phyloP scores from a whole-genome alignment of 2,329 filamentous ascomycete genomes.

The Talaromyces atroroseus region DNA sequence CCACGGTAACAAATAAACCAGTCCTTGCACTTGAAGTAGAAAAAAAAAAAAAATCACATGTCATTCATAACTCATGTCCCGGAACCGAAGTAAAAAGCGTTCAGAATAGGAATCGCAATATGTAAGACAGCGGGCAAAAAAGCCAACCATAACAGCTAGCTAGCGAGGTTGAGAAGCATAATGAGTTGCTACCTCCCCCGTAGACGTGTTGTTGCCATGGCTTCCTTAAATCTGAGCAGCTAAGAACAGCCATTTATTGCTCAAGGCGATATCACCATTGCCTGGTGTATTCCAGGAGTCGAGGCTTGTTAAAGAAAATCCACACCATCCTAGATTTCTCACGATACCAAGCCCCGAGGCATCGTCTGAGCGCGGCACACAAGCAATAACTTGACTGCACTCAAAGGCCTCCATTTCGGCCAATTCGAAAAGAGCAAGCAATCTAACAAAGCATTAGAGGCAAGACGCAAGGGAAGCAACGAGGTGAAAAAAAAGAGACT shows the following conservation, averaged over 20 bases:
- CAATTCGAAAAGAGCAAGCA: slow-evolving; percentile 87
- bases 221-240: slow-evolving; percentile 70
- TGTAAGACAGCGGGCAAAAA: background rate
- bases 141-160: background rate
- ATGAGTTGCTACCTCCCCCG: background rate
- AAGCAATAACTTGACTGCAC: slow-evolving; percentile 73
- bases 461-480: background rate
- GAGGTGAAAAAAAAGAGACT: slow-evolving; percentile 37
- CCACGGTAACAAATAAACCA: background rate
- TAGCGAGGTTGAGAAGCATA: background rate
- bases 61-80: background rate
- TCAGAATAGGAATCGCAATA: background rate
- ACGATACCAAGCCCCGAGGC: slow-evolving; percentile 59
- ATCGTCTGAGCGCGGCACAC: slow-evolving; percentile 67
- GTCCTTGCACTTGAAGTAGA: background rate
- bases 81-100: background rate
- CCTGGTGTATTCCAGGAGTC: slow-evolving; percentile 61
- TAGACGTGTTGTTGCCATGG: background rate
- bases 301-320: slow-evolving; percentile 76
- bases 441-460: slow-evolving; percentile 43
- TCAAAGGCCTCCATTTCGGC: slow-evolving; percentile 65
- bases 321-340: slow-evolving; percentile 87
- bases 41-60: background rate
- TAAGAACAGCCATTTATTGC: slow-evolving; percentile 77
- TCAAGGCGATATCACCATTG: slow-evolving; percentile 58